Percentiles rank a stretch among this genome's conserved stretches.
These are phyloP conservation scores for Hemerocallis citrina DNA, from an alignment of 106 monocot genomes.

Conservation along the genomic window DNA sequence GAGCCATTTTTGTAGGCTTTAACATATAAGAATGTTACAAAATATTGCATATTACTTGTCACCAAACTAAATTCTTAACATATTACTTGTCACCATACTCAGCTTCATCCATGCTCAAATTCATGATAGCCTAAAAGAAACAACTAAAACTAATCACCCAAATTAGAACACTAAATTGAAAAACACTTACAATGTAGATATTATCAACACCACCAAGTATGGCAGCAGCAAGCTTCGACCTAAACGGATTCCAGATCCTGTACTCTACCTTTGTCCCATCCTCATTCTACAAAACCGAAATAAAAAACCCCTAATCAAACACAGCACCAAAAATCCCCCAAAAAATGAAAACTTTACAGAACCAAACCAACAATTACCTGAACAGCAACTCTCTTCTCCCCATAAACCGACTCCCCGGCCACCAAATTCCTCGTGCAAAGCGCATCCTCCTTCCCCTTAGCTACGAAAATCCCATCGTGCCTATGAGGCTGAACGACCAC, in stretches of 20 bases:
- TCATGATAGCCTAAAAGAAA: too few species aligned
- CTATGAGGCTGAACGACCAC: conserved; percentile 77
- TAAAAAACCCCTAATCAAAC: too few species aligned
- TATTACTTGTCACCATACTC: too few species aligned
- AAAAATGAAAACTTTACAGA: too few species aligned
- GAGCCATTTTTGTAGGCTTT: too few species aligned
- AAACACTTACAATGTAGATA: conserved; percentile 75
- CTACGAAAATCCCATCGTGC: conserved; percentile 80
- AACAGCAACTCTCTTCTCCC: conserved; percentile 88
- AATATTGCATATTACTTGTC: too few species aligned
- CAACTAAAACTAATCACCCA: too few species aligned
- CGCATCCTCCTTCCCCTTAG: conserved; percentile 93
- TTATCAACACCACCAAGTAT: conserved; percentile 92
- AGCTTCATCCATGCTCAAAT: too few species aligned
- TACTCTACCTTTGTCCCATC: conserved; percentile 85
- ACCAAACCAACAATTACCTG: conserved; percentile 52
- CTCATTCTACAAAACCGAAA: conserved; percentile 81
- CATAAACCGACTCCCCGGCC: conserved; percentile 77
- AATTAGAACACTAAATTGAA: not conserved
- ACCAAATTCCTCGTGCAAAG: conserved; percentile 95
- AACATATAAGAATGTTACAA: too few species aligned
- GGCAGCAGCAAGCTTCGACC: conserved; percentile 90
- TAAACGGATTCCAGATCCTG: conserved; percentile 93
- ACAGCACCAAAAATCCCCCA: too few species aligned
- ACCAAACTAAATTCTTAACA: too few species aligned